These are phyloP conservation scores for Scutellaria barbata DNA, from an alignment of 257 asterid genomes.

Conservation along the genomic window DNA sequence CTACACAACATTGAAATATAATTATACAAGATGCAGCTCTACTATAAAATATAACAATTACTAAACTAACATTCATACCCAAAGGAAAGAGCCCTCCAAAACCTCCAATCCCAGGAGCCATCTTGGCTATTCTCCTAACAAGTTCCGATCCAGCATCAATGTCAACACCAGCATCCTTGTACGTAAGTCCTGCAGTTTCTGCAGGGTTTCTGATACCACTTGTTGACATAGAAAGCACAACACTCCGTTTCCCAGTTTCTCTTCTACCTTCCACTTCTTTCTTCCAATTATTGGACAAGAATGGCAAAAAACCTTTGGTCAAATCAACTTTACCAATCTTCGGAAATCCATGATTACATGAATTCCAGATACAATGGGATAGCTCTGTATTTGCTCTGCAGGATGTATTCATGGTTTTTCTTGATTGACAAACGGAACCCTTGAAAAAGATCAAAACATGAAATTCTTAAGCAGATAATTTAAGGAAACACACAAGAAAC, in stretches of 20 bases:
- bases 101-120: conserved; percentile 99
- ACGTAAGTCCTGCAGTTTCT: conserved; percentile 59
- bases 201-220: conserved; percentile 35
- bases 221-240: conserved; percentile 40
- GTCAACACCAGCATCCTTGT: conserved; percentile 95
- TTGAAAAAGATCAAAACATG: conserved; percentile 18
- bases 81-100: conserved; percentile 94
- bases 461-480: neutral
- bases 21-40: neutral
- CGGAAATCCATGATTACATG: conserved; percentile 19
- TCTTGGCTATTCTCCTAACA: conserved; percentile 82
- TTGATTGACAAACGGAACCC: conserved; percentile 5
- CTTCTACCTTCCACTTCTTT: conserved; percentile 33
- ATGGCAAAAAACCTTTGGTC: conserved; percentile 35
- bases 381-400: conserved; percentile 44
- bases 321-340: conserved; percentile 25
- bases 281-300: conserved; percentile 30
- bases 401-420: conserved; percentile 41
- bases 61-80: conserved; percentile 47
- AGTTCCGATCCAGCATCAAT: conserved; percentile 97
- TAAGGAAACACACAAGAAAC: neutral
- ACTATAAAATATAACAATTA: neutral
- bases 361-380: conserved; percentile 36
- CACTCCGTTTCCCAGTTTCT: conserved; percentile 32
- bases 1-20: conserved; percentile 42